phyloP scores from a whole-genome alignment of 306 rosid genomes.

The Quercus suber region DNA sequence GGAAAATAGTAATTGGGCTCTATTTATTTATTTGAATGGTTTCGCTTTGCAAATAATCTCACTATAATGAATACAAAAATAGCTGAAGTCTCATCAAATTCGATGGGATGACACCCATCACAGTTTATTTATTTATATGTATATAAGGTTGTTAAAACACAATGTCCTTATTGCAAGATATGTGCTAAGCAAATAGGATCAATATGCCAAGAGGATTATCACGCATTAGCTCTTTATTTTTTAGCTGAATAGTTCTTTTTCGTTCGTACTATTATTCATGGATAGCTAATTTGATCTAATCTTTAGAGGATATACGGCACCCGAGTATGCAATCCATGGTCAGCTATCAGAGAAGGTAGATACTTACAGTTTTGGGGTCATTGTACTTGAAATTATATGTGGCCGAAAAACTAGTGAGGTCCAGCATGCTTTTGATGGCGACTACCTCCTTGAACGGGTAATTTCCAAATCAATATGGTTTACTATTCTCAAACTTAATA shows the following conservation, averaged over 20 bases:
- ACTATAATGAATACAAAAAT: too few species aligned
- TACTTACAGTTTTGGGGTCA: slow-evolving; percentile 67
- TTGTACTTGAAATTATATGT: slow-evolving; percentile 62
- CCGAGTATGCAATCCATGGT: slow-evolving; percentile 76
- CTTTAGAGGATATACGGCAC: slow-evolving; percentile 65
- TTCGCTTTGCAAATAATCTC: too few species aligned
- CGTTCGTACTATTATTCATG: neutral
- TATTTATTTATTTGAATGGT: too few species aligned
- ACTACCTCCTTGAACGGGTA: slow-evolving; percentile 64
- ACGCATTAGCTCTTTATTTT: too few species aligned
- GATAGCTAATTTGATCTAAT: neutral
- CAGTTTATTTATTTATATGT: too few species aligned
- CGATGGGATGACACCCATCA: too few species aligned
- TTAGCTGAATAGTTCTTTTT: too few species aligned
- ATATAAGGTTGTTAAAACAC: too few species aligned
- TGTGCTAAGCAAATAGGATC: neutral
- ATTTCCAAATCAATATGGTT: neutral
- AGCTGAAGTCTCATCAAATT: too few species aligned
- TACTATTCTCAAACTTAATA: neutral
- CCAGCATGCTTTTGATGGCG: slow-evolving; percentile 38
- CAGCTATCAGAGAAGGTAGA: slow-evolving; percentile 72
- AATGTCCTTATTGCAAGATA: neutral
- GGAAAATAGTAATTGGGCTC: too few species aligned
- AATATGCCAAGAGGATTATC: too few species aligned
- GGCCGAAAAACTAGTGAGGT: slow-evolving; percentile 53